These are phyloP conservation scores for Talaromyces islandicus DNA, from an alignment of 2,329 filamentous ascomycete species.

Conservation along the genomic window DNA sequence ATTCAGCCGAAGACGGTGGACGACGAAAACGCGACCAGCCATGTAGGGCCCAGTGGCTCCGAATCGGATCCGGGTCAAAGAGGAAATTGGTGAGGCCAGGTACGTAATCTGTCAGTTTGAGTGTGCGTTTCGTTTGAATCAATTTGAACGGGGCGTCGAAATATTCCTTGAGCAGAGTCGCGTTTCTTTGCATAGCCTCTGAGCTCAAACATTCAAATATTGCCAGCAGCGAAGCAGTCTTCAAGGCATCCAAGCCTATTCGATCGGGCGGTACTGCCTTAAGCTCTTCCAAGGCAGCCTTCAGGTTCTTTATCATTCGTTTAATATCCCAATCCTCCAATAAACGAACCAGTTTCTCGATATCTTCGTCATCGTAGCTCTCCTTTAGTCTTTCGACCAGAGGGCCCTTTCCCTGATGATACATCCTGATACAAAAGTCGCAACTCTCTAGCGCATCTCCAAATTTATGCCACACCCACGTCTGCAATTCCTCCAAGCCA, in stretches of 20 bases:
- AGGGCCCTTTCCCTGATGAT: constrained; percentile 62
- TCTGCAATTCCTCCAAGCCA: constrained; percentile 54
- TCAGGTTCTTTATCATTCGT: constrained; percentile 56
- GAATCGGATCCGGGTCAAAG: constrained; percentile 63
- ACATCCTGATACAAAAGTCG: constrained; percentile 65
- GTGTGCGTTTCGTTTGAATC: constrained; percentile 69
- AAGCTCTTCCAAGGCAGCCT: constrained; percentile 52
- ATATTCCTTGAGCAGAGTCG: constrained; percentile 47
- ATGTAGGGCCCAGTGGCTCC: constrained; percentile 61
- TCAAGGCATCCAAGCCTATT: constrained; percentile 46
- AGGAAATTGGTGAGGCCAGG: constrained; percentile 82
- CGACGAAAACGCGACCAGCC: constrained; percentile 63
- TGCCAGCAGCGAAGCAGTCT: constrained; percentile 62
- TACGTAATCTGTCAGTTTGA: constrained; percentile 69
- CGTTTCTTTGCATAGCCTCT: constrained; percentile 63
- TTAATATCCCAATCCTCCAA: constrained; percentile 56
- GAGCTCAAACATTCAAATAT: constrained; percentile 87
- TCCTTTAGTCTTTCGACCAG: constrained; percentile 59
- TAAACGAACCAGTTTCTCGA: constrained; percentile 48
- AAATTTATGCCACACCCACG: constrained; percentile 54
- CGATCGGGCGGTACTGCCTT: constrained; percentile 44
- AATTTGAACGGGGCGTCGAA: constrained; percentile 82
- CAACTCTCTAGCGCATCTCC: constrained; percentile 58
- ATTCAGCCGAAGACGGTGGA: constrained; percentile 64
- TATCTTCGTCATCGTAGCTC: constrained; percentile 43